A percentile compares a stretch with the other conserved stretches of the same genome.
Evolutionary conservation across 2,329 filamentous ascomycete genomes (phyloP).

Genomic region (Allantophomopsis lycopodina): DNA sequence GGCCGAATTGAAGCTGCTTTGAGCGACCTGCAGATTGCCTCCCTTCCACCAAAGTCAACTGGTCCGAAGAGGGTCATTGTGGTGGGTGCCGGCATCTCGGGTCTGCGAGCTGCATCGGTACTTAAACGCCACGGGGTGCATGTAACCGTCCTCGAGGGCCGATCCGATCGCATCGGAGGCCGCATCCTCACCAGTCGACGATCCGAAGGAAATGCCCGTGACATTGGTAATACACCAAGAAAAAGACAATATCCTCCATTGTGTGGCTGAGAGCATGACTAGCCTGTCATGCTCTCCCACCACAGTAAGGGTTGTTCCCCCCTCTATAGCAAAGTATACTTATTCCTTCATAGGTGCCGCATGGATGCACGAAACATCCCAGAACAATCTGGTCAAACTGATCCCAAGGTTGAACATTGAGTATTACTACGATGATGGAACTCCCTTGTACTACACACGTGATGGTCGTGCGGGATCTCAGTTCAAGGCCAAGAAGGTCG

Average conservation of each 20-base stretch:
- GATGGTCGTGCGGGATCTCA: slow-evolving; percentile 26
- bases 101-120: slow-evolving; percentile 38
- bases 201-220: slow-evolving; percentile 19
- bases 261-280: slow-evolving; percentile 11
- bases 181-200: slow-evolving; percentile 24
- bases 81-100: slow-evolving; percentile 42
- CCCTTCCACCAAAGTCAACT: slow-evolving; percentile 7
- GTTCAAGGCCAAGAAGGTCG: slow-evolving; percentile 30
- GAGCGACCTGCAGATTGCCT: not conserved
- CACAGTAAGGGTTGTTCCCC: slow-evolving; percentile 17
- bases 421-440: slow-evolving; percentile 29
- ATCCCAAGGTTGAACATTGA: slow-evolving; percentile 25
- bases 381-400: slow-evolving; percentile 27
- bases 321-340: slow-evolving; percentile 11
- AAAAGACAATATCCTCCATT: slow-evolving; percentile 18
- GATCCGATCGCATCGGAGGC: slow-evolving; percentile 36
- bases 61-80: slow-evolving; percentile 28
- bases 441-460: slow-evolving; percentile 25
- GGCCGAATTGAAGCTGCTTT: no score
- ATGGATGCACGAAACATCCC: slow-evolving; percentile 30
- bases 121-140: slow-evolving; percentile 35
- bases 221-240: slow-evolving; percentile 23
- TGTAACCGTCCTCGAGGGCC: slow-evolving; percentile 41
- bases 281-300: slow-evolving; percentile 9
- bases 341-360: slow-evolving; percentile 21